phyloP scores from a whole-genome alignment of 768 basidiomycete species.

The Boletus subcaerulescens region DNA sequence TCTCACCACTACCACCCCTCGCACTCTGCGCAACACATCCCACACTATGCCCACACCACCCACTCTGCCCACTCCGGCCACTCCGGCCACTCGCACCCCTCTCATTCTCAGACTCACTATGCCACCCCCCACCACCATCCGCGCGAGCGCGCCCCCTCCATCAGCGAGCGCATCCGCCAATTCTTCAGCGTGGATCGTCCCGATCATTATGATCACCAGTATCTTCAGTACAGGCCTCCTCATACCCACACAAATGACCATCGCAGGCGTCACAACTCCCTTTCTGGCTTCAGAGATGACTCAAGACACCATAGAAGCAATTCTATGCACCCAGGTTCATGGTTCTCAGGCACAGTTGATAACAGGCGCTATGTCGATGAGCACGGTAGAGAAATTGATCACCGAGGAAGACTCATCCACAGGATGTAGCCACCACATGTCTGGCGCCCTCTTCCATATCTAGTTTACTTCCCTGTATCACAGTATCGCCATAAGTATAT shows the following conservation, averaged over 20 bases:
- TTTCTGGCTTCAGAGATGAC: conserved; percentile 21
- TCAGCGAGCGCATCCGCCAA: conserved; percentile 38
- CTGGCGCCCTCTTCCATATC: not conserved
- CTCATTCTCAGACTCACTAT: conserved; percentile 12
- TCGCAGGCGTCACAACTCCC: conserved; percentile 28
- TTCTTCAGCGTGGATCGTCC: conserved; percentile 34
- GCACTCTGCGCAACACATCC: conserved; percentile 16
- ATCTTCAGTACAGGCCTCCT: conserved; percentile 3
- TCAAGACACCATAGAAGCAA: conserved; percentile 13
- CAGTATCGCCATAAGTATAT: no score
- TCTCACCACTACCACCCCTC: conserved; percentile 15
- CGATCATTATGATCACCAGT: not conserved
- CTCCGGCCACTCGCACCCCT: conserved; percentile 4
- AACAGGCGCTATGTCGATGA: conserved; percentile 19
- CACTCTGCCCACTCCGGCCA: not conserved
- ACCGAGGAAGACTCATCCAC: conserved; percentile 22
- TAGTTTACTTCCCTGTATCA: conserved; percentile 6
- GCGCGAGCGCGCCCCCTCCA: conserved; percentile 20
- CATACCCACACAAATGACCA: conserved; percentile 3
- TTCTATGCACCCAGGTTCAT: conserved; percentile 19
- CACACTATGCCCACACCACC: conserved; percentile 6
- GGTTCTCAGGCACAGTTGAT: conserved; percentile 20
- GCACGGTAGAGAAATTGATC: conserved; percentile 29
- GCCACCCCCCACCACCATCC: conserved; percentile 7
- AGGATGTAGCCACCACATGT: conserved; percentile 16